Evolutionary conservation across 73 alveolate genomes (phyloP), one percentile per base, ranked within the genome.

Genomic region (Tetrahymena thermophila): DNA sequence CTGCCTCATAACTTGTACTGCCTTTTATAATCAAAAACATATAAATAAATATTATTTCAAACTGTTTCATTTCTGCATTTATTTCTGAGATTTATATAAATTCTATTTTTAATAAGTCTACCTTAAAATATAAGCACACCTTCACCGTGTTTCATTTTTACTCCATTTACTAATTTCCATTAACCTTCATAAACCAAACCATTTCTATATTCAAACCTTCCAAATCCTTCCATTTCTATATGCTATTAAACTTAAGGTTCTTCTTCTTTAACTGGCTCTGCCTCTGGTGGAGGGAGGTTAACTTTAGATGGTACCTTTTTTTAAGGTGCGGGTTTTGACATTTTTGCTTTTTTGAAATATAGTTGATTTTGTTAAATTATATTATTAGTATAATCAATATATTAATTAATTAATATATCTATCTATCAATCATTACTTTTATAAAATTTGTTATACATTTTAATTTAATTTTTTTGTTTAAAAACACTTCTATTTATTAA

Each of bases 161-260:
- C 98, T 35, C 99, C 99, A 93, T 96, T 96, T 34, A 95, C 43
- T 83, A 97, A 94, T 94, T 97, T 97, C 98, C 99, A 98, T 50
- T 98, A 95, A 1, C 99, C 99, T 28, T 95, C 97, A 95, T 98
- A 98, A 15, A 97, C 96, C 5, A 99, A 96, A 2, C 99, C 99
- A 57, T 97, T 97, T 93, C 96, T 94, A 95, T 97, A 98, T 93
- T 98, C 99, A 57, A 98, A 98, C 85, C 98, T 97, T 38, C 99
- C 98, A 44, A 35, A 42, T 15, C 98, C 98, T 34, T 96, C 96
- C 31, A 42, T 43, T 93, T 96, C 89, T 71, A 71, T 71, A n/a
- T 28, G 37, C 89, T 71, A 71, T 71, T 71, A 31, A 71, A 31
- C 89, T 71, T 71, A 25, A 28, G 89, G 35, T n/a, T 71, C 89